A percentile compares a stretch with the other conserved stretches of the same genome.
phyloP scores from a whole-genome alignment of 805 yeast genomes.

The Cyberlindnera japonica region DNA sequence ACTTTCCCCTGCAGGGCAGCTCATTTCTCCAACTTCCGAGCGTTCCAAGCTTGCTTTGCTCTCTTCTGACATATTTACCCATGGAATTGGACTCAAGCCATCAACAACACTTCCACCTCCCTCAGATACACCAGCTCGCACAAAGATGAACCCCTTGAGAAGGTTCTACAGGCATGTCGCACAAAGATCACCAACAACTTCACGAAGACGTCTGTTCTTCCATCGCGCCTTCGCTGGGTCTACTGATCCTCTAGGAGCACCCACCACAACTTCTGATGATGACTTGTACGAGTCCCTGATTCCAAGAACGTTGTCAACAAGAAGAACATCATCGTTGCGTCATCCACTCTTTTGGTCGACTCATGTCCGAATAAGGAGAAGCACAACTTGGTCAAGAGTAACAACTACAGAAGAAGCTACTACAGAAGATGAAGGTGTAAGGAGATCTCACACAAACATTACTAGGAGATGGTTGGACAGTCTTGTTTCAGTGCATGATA shows the following conservation, averaged over 20 bases:
- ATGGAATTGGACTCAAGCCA: not conserved
- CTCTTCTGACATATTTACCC: not conserved
- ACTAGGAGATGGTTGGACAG: not conserved
- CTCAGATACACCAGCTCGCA: not conserved
- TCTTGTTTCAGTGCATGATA: not conserved
- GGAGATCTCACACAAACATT: not conserved
- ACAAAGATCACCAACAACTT: not conserved
- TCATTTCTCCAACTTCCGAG: not conserved
- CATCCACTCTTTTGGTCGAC: not conserved
- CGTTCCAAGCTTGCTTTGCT: not conserved
- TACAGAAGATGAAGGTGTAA: not conserved
- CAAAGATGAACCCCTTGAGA: not conserved
- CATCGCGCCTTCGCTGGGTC: not conserved
- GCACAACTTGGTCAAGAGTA: not conserved
- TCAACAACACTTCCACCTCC: not conserved
- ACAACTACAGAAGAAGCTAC: too few species aligned
- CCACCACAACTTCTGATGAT: not conserved
- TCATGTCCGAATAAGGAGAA: not conserved
- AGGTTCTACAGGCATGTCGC: not conserved
- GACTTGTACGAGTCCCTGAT: not conserved
- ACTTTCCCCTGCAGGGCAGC: not conserved
- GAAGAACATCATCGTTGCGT: not conserved
- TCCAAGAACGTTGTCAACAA: not conserved
- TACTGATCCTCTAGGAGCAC: not conserved
- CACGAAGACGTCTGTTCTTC: constrained; percentile 1